These are phyloP conservation scores for Xerocomus minutiporus DNA, from an alignment of 1,284 basidiomycete species.

Conservation along the genomic window DNA sequence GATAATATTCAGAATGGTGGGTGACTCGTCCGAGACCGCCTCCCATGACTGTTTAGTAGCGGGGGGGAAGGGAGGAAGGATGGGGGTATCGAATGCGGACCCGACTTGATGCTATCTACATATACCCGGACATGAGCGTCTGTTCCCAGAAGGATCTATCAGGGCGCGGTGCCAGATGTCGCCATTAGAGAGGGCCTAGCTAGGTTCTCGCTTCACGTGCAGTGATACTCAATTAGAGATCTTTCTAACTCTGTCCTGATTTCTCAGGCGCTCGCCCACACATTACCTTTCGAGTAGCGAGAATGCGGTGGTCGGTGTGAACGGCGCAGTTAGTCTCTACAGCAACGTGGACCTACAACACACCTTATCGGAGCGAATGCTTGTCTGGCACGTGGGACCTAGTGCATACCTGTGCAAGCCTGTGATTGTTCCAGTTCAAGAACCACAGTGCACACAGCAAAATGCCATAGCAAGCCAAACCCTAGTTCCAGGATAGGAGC, in stretches of 20 bases:
- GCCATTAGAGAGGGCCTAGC: neutral
- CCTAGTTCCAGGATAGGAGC: conserved; percentile 1
- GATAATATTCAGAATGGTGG: conserved; percentile 12
- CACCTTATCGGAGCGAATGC: conserved; percentile 6
- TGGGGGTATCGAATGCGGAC: neutral
- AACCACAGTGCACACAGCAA: conserved; percentile 14
- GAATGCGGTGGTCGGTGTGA: too few relatives aligned
- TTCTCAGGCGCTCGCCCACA: neutral
- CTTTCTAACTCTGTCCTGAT: neutral
- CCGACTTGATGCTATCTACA: conserved; percentile 18
- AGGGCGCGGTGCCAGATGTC: conserved; percentile 4
- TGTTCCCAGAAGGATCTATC: conserved; percentile 18
- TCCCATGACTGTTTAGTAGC: conserved; percentile 9
- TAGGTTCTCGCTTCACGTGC: conserved; percentile 8
- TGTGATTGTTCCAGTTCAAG: neutral
- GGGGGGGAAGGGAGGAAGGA: neutral
- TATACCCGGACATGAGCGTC: conserved; percentile 17
- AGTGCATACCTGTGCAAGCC: neutral
- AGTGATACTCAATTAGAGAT: neutral
- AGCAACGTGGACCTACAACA: conserved; percentile 23
- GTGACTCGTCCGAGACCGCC: conserved; percentile 10
- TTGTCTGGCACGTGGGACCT: neutral
- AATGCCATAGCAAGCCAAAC: neutral
- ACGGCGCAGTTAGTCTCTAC: neutral
- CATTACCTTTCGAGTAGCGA: too few relatives aligned